Base-by-base conservation (phyloP, 495 filamentous ascomycete genomes). In the Talaromyces liani region DNA sequence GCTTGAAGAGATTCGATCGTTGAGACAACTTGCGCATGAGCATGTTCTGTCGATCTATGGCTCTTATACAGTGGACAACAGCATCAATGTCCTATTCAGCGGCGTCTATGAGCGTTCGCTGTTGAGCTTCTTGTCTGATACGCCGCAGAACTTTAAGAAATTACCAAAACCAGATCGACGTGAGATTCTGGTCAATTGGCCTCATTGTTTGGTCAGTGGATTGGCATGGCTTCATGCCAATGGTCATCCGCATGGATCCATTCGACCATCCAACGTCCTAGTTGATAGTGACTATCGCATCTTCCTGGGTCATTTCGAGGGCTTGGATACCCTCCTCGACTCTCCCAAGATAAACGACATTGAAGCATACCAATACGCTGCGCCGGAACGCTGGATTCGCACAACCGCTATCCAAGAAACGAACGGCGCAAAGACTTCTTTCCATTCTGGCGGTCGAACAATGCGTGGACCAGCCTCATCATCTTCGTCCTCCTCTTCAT, bases 281-380 rank as follows among this genome's bases (percentile, higher is more conserved):
- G 82, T 96, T 68, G 87, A 93, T 66, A 70, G 78, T 58, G 78
- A 87, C 39, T 89, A 90, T 67, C 78, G 82, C 41, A 86, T 96
- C 60, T 89, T 86, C 68, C 85, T 94, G 45, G 82, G 86, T 34
- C 91, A 95, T 68, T 89, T 85, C 67, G 85, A 87, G 55, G 84
- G 81, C 9, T 72, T 90, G 72, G 77, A 86, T 73, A 76, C 84
- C 31, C 69, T 86, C 77, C 72, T 79, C 64, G 66, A 82, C 66
- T 70, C 79, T 60, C 70, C 76, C 55, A 72, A 84, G 74, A 68
- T 82, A 36, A 73, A 85, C 61, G 91, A 93, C 65, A 87, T 87
- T 36, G 93, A 98, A 69, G 81, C 82, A 36, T 97, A 97, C 75
- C 88, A 95, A 65, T 94, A 96, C 68, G 88, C 88, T 1, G 86